Percentiles rank a stretch among this genome's conserved stretches.
Evolutionary conservation across 1,284 basidiomycete species (phyloP).

Genomic region (Meira miltonrushii): DNA sequence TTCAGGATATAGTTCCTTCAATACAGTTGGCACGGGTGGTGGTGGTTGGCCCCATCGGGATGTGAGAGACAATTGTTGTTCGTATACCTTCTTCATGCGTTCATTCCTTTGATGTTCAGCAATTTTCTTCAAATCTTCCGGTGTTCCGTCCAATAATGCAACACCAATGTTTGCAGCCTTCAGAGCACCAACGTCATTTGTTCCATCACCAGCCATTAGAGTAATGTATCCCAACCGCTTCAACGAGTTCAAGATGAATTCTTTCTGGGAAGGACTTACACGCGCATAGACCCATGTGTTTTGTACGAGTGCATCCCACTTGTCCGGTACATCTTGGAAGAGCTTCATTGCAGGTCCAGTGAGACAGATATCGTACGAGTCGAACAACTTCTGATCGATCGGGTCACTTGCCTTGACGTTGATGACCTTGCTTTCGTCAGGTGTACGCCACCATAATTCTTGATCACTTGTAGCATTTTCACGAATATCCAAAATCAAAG

Average conservation of each 20-base stretch:
- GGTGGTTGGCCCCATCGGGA: conserved; percentile 42
- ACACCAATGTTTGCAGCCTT: conserved; percentile 52
- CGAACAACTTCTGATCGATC: conserved; percentile 44
- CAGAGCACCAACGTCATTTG: conserved; percentile 51
- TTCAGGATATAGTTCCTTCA: conserved; percentile 45
- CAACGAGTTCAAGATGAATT: conserved; percentile 48
- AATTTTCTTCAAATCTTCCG: conserved; percentile 47
- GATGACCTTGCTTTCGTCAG: conserved; percentile 41
- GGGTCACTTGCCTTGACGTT: conserved; percentile 30
- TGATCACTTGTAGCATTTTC: conserved; percentile 36
- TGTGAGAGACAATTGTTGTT: conserved; percentile 43
- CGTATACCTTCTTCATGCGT: conserved; percentile 51
- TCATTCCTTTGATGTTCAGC: conserved; percentile 48
- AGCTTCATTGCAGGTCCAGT: conserved; percentile 49
- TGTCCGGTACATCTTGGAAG: conserved; percentile 29
- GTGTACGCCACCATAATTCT: conserved; percentile 44
- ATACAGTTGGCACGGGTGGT: conserved; percentile 42
- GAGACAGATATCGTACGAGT: conserved; percentile 50
- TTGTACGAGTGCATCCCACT: conserved; percentile 44
- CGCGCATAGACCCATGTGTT: conserved; percentile 51
- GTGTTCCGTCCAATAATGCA: conserved; percentile 49
- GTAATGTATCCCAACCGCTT: conserved; percentile 48
- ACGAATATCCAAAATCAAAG: conserved; percentile 42
- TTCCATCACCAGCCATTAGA: conserved; percentile 52
- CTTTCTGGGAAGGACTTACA: conserved; percentile 50